Base-by-base conservation (phyloP, 164 flowering plant species). In the grape (Vitis vinifera) region DNA sequence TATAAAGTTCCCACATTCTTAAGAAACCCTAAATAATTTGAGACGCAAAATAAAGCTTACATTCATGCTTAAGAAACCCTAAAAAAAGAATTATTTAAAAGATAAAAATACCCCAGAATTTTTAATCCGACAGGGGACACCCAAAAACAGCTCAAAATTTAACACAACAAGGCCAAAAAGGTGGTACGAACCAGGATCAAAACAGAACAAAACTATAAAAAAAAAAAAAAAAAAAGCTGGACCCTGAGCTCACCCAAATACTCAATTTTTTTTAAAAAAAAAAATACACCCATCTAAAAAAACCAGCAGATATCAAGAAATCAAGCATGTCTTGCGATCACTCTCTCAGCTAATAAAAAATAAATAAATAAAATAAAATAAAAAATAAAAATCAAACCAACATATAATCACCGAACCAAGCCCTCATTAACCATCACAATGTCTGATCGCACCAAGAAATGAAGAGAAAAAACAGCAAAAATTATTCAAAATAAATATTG, bases 191-290 rank as follows among this genome's bases (percentile, higher is more conserved):
- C 58, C 53, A 2, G 50, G 51, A 64, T 71, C 53, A 52, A 72
- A 51, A 59, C 31, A 59, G 11, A 4, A 13, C 56, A 52, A 13
- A 51, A 23, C 51, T 16, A n/a, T n/a, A n/a, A n/a, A 15, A 31
- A 19, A 64, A 72, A 31, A 31, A 31, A 0, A 31, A 19, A 64
- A 72, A 37, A 37, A 37, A 0, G 37, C 65, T 59, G 51, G 59
- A 71, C 69, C 75, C 69, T 66, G 62, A 63, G 56, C 37, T 52
- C n/a, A 30, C 29, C 66, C 47, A 14, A 27, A 64, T 4, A 13
- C 56, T 10, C 53, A 51, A 51, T 0, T 13, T 51, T 3, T 10
- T 3, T 10, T 2, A 23, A 17, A 17, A 16, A 50, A 58, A 51
- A 50, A 7, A 23, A 57, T 51, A 51, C 5, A 59, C 44, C 75